phyloP scores from a whole-genome alignment of 2,329 filamentous ascomycete genomes.

The Xylariaceae sp. region DNA sequence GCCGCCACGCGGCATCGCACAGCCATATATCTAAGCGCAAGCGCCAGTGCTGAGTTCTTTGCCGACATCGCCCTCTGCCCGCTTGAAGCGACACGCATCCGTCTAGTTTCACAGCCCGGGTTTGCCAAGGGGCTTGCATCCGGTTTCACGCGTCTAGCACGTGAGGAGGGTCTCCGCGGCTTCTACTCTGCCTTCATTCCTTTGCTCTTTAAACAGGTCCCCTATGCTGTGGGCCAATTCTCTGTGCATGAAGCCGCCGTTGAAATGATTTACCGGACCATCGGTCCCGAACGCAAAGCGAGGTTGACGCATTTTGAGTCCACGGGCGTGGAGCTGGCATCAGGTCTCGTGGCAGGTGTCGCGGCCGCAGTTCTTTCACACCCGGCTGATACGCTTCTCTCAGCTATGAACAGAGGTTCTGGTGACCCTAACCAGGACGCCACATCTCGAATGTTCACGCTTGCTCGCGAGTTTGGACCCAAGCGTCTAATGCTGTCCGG shows the following conservation, averaged over 20 bases:
- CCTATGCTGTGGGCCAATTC: constrained; percentile 93
- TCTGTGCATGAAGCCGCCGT: constrained; percentile 86
- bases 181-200: constrained; percentile 92
- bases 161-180: constrained; percentile 69
- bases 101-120: constrained; percentile 74
- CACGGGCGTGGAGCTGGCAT: constrained; percentile 78
- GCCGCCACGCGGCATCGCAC: constrained; percentile 42
- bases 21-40: constrained; percentile 66
- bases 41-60: constrained; percentile 64
- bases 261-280: constrained; percentile 63
- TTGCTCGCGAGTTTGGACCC: constrained; percentile 48
- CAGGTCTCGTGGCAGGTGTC: constrained; percentile 81
- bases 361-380: constrained; percentile 85
- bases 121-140: constrained; percentile 67
- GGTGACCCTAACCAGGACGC: constrained; percentile 44
- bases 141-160: constrained; percentile 70
- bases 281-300: constrained; percentile 64
- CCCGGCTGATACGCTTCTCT: constrained; percentile 66
- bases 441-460: constrained; percentile 47
- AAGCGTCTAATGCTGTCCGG: constrained; percentile 43
- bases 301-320: constrained; percentile 64
- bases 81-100: constrained; percentile 74
- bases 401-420: constrained; percentile 51
- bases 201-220: constrained; percentile 82
- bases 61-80: constrained; percentile 82